Percentiles rank a stretch among this genome's conserved stretches.
These are phyloP conservation scores for Magnusiomyces paraingens DNA, from an alignment of 1,139 yeast genomes.

Conservation along the genomic window DNA sequence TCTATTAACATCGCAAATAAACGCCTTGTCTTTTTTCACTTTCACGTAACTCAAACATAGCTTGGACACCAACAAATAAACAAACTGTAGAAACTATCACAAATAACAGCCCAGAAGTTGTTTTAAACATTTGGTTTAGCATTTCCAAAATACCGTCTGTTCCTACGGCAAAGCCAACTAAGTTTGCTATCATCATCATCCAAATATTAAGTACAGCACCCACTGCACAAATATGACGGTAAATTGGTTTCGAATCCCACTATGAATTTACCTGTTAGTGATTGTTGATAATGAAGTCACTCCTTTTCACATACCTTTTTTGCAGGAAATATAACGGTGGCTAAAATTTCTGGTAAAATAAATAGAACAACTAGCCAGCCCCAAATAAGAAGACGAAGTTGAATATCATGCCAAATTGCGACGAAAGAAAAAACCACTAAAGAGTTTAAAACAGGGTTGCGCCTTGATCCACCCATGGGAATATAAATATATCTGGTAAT, in stretches of 20 bases:
- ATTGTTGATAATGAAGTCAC: slow-evolving; percentile 3
- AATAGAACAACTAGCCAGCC: slow-evolving; percentile 91
- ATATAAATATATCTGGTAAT: slow-evolving; percentile 71
- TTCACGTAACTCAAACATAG: slow-evolving; percentile 91
- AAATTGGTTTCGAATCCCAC: slow-evolving; percentile 50
- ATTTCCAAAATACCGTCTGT: slow-evolving; percentile 70
- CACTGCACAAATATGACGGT: slow-evolving; percentile 69
- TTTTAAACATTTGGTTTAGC: slow-evolving; percentile 63
- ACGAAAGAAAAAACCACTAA: slow-evolving; percentile 92
- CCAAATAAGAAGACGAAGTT: slow-evolving; percentile 80
- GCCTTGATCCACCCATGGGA: slow-evolving; percentile 78
- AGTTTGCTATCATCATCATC: slow-evolving; percentile 97
- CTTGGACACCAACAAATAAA: slow-evolving; percentile 78
- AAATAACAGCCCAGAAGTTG: slow-evolving; percentile 62
- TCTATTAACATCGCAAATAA: slow-evolving; percentile 60
- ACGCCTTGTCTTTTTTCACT: slow-evolving; percentile 78
- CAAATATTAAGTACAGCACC: slow-evolving; percentile 90
- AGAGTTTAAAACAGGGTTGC: slow-evolving; percentile 61
- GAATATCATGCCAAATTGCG: slow-evolving; percentile 98
- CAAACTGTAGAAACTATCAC: slow-evolving; percentile 53
- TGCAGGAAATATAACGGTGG: slow-evolving; percentile 41
- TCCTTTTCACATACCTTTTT: slow-evolving; percentile 23
- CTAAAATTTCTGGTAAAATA: slow-evolving; percentile 76
- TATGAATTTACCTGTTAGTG: slow-evolving; percentile 30
- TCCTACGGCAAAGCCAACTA: slow-evolving; percentile 92